Percentiles rank a stretch among this genome's conserved stretches.
Conservation (phyloP, 805 yeast genomes). For the Candida nanaspora region DNA sequence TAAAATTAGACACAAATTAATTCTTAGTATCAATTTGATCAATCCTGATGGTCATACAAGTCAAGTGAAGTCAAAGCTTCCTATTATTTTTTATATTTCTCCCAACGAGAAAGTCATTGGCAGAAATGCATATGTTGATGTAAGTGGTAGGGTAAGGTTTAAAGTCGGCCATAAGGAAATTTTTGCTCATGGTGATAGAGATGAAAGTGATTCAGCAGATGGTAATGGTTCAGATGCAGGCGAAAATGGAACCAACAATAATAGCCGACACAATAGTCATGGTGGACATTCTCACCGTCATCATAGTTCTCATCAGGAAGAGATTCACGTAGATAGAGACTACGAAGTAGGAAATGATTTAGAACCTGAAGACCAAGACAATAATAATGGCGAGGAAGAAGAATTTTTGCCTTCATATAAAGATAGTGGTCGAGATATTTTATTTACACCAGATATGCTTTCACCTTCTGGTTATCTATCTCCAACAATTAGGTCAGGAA, state of each 20-base stretch:
- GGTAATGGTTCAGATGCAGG: not conserved
- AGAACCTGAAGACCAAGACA: slow-evolving; percentile 11
- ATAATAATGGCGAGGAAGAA: slow-evolving; percentile 2
- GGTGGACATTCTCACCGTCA: not conserved
- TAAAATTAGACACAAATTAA: slow-evolving; percentile 37
- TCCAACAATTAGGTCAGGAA: slow-evolving; percentile 6
- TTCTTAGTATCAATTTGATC: slow-evolving; percentile 35
- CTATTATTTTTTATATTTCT: slow-evolving; percentile 35
- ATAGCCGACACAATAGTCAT: not conserved
- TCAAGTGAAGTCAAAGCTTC: slow-evolving; percentile 46
- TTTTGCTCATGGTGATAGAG: slow-evolving; percentile 1
- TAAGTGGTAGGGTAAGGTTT: slow-evolving; percentile 17
- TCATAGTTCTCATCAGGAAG: slow-evolving; percentile 2
- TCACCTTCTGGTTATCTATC: slow-evolving; percentile 7
- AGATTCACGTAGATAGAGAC: slow-evolving; percentile 10
- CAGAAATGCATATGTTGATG: slow-evolving; percentile 17
- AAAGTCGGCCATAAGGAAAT: slow-evolving; percentile 10
- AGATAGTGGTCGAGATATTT: slow-evolving; percentile 13
- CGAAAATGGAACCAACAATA: not conserved
- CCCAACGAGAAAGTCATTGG: slow-evolving; percentile 23
- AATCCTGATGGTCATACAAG: slow-evolving; percentile 45
- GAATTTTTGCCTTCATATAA: slow-evolving; percentile 18
- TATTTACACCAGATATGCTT: slow-evolving; percentile 12
- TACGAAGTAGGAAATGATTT: slow-evolving; percentile 8
- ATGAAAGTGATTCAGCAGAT: not conserved